Evolutionary conservation across 305 asterid genomes (phyloP).

Genomic region (Fraxinus sp.): DNA sequence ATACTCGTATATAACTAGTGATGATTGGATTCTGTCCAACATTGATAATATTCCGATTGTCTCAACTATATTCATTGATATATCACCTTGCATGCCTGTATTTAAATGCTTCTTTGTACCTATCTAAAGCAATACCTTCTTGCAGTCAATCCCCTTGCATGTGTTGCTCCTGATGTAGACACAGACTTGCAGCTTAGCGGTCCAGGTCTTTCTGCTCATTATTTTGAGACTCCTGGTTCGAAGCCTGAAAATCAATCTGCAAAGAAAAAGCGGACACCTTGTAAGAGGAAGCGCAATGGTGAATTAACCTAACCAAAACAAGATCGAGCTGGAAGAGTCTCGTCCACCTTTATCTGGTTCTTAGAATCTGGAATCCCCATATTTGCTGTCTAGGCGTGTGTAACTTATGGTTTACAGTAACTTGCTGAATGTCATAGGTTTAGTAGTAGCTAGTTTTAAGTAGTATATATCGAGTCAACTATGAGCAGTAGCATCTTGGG

Average conservation of each 20-base stretch:
- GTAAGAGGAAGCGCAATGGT: conserved; percentile 25
- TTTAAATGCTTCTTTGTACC: not conserved
- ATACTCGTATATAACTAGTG: not conserved
- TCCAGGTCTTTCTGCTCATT: conserved; percentile 23
- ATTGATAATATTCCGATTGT: not conserved
- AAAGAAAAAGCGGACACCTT: conserved; percentile 42
- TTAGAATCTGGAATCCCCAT: not conserved
- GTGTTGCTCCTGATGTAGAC: conserved; percentile 50
- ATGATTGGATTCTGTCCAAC: not conserved
- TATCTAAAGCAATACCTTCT: not conserved
- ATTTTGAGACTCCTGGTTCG: conserved; percentile 25
- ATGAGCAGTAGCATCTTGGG: not conserved
- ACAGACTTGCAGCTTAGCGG: conserved; percentile 49
- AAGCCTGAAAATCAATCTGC: conserved; percentile 32
- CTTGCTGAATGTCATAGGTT: not conserved
- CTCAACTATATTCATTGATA: not conserved
- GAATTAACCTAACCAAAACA: conserved; percentile 23
- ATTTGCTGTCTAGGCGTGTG: not conserved
- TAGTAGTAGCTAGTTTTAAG: not conserved
- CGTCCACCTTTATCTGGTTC: conserved; percentile 16
- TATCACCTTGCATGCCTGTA: not conserved
- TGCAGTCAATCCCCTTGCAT: conserved; percentile 49
- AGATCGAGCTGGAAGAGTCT: conserved; percentile 33
- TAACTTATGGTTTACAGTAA: not conserved
- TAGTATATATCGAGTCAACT: not conserved